Evolutionary conservation across 23 red algal genomes (phyloP), one percentile per base, ranked within the genome.

Genomic region (Gracilaria caudata): DNA sequence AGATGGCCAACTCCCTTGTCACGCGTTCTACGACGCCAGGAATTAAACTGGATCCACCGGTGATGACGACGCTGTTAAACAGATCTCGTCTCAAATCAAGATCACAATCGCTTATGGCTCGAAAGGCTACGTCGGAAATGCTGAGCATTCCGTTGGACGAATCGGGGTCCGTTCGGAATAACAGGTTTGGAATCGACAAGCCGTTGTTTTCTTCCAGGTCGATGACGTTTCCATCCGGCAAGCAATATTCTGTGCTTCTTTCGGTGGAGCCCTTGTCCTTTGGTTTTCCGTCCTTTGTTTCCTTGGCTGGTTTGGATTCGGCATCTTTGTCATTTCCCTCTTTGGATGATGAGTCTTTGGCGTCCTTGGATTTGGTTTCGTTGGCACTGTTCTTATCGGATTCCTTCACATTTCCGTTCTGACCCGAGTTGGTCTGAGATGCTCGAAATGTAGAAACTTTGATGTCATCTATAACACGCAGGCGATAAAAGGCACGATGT

Each of bases 71-170:
- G 36, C 84, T 86, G 19, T 44, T 72, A 72, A 71, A 92, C 24
- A 97, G 55, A 65, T 97, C 94, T 32, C 91, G 79, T 41, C 94
- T 71, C 43, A 84, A 63, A 47, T 97, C 94, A 13, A 97, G 65
- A 68, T 97, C 94, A 53, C 89, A 93, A 17, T 51, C 79, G n/a
- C 73, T 82, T 28, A 90, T 80, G 7, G 81, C 75, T 43, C 77
- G 51, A 54, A 90, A 86, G 64, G 79, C 92, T 43, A 95, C n/a
- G 5, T 81, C 65, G 36, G 82, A 81, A 40, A 89, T 4, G 28
- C 68, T 57, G 5, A 56, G 36, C 82, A 74, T 95, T 43, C 68
- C 73, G 16, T 43, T 77, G 29, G 55, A 73, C 20, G 87, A 35
- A 44, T 77, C 53, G 19, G 28, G 5, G 26, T 49, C 21, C 30